A percentile compares a stretch with the other conserved stretches of the same genome.
phyloP scores from a whole-genome alignment of 768 basidiomycete species.

The Collybia sp. region DNA sequence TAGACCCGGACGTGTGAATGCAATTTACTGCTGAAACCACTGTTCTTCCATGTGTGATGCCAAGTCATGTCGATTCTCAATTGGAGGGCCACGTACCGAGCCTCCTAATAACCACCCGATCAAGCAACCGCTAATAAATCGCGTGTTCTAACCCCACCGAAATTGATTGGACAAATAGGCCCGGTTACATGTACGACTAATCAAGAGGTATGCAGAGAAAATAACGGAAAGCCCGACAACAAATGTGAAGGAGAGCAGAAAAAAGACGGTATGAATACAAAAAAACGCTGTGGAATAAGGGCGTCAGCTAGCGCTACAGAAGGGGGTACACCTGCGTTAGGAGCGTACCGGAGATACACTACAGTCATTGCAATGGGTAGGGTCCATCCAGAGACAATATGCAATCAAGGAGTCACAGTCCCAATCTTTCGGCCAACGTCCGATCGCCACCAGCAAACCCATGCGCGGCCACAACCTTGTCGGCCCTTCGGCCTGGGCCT shows the following conservation, averaged over 20 bases:
- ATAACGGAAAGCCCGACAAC: background rate
- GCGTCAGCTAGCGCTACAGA: slow-evolving; percentile 23
- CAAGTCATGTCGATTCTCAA: too few species aligned
- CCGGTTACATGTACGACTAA: too few species aligned
- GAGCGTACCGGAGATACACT: slow-evolving; percentile 24
- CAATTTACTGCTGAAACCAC: too few species aligned
- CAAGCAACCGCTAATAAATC: too few species aligned
- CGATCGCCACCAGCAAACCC: slow-evolving; percentile 51
- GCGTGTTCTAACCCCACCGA: too few species aligned
- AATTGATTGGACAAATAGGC: too few species aligned
- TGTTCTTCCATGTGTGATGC: too few species aligned
- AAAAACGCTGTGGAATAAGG: slow-evolving; percentile 9
- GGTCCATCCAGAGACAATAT: slow-evolving; percentile 7
- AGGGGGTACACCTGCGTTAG: background rate
- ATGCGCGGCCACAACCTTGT: slow-evolving; percentile 26
- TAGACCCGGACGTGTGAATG: too few species aligned
- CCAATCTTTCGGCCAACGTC: slow-evolving; percentile 85
- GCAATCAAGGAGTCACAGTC: slow-evolving; percentile 40
- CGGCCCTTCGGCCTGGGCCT: slow-evolving; percentile 25
- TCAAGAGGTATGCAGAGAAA: background rate
- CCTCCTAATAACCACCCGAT: too few species aligned
- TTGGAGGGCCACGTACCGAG: too few species aligned
- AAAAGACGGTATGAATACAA: slow-evolving; percentile 19
- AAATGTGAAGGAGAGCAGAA: slow-evolving; percentile 3
- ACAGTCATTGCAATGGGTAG: slow-evolving; percentile 12